Evolutionary conservation across 169 alveolate genomes (phyloP), one percentile per base, ranked within the genome.

Genomic region (Plasmodium relictum): DNA sequence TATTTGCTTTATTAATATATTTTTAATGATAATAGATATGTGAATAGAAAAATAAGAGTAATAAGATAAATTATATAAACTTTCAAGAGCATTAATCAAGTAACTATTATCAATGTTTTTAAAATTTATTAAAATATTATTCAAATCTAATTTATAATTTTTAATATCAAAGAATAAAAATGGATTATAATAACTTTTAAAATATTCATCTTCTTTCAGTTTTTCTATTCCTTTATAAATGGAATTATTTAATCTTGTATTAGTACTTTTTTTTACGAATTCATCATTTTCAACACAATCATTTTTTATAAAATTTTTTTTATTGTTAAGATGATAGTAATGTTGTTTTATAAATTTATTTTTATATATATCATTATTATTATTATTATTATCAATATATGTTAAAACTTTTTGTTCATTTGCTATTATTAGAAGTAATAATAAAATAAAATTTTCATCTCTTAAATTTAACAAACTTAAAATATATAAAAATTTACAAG

Each of bases 1-100:
- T 54, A 80, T 80, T 37, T 80, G 90, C 31, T 80, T 80, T n/a
- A 68, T 68, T 31, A 80, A 41, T 18, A 80, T 68, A 39, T 80
- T 80, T 80, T 80, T 80, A 39, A 80, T 80, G 26, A 80, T 61
- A 20, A 80, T 31, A 45, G 45, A 52, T 37, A 80, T 8, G 24
- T 80, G 90, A 68, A 80, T 80, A 37, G 90, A 80, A 58, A 80
- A 80, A 59, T 80, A 80, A 16, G 90, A 80, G 41, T 80, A 80
- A 44, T 80, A 80, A 3, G 90, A 80, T 18, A 80, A 52, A 18
- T 59, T 66, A 50, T 80, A 66, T 59, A 80, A 52, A 42, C 85
- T 39, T 18, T 80, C 90, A 26, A 80, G 39, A 7, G 68, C 72
- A 42, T 80, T 68, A 26, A 80, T 59, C 18, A 80, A 61, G 45